Base-by-base conservation (phyloP, 805 yeast species). In the Nakazawaea populi region DNA sequence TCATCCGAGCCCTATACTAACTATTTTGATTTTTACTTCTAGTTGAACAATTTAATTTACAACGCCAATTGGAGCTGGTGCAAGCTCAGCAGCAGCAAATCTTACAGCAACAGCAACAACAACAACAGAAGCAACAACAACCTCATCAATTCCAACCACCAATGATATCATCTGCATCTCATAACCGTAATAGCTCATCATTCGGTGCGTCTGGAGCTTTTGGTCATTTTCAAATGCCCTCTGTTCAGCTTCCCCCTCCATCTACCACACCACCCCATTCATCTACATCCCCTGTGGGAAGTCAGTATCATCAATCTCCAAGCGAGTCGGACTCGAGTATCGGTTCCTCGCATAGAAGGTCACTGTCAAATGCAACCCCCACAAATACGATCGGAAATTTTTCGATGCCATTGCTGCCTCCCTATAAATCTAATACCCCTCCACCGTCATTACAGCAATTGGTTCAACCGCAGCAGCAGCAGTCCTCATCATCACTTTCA, bases 11-110 rank as follows among this genome's bases (percentile, higher is more conserved):
- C 9, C 12, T 46, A 11, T 52, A 51, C 60, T 56, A 53, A 54
- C 57, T 38, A 18, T 18, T 29, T 34, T 50, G 41, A 46, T 42
- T 32, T 10, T 14, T 44, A n/a, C 48, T 32, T 18, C 52, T 54
- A 73, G 82, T 89, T 60, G 98, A 92, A 68, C 95, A 87, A 63
- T 81, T 87, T 64, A 83, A 85, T 52, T 75, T 94, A 53, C 97
- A 94, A 68, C 90, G 92, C 60, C 97, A 92, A 65, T 76, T 91
- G 71, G 97, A 94, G 60, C 75, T 82, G 56, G 96, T 89, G 2
- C 96, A 90, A 65, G 91, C 86, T 27, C 97, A 91, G 64, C 97
- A 88, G 65, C 95, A 89, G 66, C 96, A 88, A 60, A 77, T 90
- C 44, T 65, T 88, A 57, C 94, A 86, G 63, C 95, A 82, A 54